Percentiles rank a stretch among this genome's conserved stretches.
These are phyloP conservation scores for Leucosporidium creatinivorum DNA, from an alignment of 768 basidiomycete genomes.

Conservation along the genomic window DNA sequence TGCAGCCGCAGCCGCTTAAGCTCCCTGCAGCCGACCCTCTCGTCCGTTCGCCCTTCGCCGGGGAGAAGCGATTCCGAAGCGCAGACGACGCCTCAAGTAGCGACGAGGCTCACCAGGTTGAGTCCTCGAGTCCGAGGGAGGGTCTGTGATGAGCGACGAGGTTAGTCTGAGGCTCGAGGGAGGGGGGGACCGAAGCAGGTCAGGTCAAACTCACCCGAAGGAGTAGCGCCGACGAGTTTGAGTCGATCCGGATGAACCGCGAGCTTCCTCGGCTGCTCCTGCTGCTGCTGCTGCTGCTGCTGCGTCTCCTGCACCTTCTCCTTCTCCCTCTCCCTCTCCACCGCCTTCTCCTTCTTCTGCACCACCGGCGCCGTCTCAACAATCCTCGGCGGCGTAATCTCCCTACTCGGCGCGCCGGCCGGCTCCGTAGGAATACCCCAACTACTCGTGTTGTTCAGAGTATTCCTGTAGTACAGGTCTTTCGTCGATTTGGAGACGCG, in stretches of 20 bases:
- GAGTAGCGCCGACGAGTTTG: neutral
- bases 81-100: neutral
- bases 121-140: neutral
- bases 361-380: neutral
- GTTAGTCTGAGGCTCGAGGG: neutral
- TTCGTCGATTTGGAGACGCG: conserved; percentile 19
- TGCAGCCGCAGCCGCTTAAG: no score
- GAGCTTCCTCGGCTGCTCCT: neutral
- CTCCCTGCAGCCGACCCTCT: no score
- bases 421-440: conserved; percentile 29
- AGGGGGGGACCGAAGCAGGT: no score
- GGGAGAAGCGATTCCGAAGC: neutral
- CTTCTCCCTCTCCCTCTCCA: neutral
- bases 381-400: no score
- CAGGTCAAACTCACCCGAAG: no score
- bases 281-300: neutral
- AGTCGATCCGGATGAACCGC: conserved; percentile 15
- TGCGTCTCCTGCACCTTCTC: neutral
- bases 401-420: neutral
- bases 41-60: no score
- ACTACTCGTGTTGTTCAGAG: conserved; percentile 11
- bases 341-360: neutral
- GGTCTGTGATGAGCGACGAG: neutral
- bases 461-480: conserved; percentile 25
- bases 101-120: neutral